These are phyloP conservation scores for Pulicaria dysenterica DNA, from an alignment of 129 eudicot genomes.

Conservation along the genomic window DNA sequence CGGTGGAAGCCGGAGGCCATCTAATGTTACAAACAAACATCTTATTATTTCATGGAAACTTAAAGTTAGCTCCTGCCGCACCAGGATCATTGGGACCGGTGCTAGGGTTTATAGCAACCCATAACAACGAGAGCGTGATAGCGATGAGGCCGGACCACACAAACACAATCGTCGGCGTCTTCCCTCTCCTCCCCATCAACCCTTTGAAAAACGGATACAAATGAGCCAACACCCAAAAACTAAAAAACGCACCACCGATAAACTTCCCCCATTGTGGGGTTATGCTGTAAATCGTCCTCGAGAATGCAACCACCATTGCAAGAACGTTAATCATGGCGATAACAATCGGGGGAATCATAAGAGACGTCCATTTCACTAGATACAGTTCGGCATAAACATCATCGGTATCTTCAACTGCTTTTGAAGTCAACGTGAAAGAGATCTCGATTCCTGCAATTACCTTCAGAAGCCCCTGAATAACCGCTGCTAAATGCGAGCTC, in stretches of 20 bases:
- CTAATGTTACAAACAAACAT: constrained; percentile 19
- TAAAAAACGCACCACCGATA: constrained; percentile 41
- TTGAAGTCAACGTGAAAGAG: constrained; percentile 40
- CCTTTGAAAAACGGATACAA: constrained; percentile 49
- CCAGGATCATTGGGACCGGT: constrained; percentile 15
- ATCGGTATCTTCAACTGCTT: constrained; percentile 38
- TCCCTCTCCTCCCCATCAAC: constrained; percentile 43
- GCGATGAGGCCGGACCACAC: constrained; percentile 49
- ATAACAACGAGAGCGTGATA: constrained; percentile 41
- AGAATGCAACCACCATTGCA: constrained; percentile 43
- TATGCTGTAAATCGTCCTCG: constrained; percentile 35
- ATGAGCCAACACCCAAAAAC: constrained; percentile 46
- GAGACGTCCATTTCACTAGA: constrained; percentile 45
- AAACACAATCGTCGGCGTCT: constrained; percentile 46
- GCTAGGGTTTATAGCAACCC: constrained; percentile 42
- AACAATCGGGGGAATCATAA: constrained; percentile 45
- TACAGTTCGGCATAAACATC: constrained; percentile 40
- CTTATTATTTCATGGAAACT: constrained; percentile 33
- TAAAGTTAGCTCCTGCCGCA: constrained; percentile 35
- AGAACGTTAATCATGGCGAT: constrained; percentile 41
- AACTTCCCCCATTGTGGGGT: constrained; percentile 45
- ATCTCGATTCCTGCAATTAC: constrained; percentile 45
- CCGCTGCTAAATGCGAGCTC: constrained; percentile 41
- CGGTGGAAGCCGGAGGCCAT: neutral
- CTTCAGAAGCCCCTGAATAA: constrained; percentile 39